Conservation (phyloP, 2,329 filamentous ascomycete species). For the Penicillium decumbens region DNA sequence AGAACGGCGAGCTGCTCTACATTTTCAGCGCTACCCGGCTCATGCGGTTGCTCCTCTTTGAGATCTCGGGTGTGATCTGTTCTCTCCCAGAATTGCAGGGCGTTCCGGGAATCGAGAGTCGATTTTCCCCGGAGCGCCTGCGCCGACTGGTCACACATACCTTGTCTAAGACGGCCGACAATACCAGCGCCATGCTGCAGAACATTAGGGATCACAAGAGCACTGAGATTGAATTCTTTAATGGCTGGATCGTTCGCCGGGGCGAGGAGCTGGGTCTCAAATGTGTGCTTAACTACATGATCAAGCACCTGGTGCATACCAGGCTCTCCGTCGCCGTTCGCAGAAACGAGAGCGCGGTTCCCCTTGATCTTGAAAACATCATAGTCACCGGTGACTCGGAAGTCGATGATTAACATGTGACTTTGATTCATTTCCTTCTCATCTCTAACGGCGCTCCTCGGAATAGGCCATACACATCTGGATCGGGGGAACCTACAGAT, state of each 20-base stretch:
- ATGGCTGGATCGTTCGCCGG: constrained; percentile 76
- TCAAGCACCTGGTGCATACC: constrained; percentile 68
- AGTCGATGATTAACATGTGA: background rate
- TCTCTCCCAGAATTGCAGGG: constrained; percentile 68
- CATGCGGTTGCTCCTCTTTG: constrained; percentile 66
- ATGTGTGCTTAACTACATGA: constrained; percentile 66
- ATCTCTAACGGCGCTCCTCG: background rate
- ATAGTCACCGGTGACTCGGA: constrained; percentile 6
- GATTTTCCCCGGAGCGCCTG: constrained; percentile 59
- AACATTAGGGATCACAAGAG: constrained; percentile 56
- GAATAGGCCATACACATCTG: background rate
- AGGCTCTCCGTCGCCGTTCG: constrained; percentile 52
- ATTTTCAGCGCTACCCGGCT: constrained; percentile 62
- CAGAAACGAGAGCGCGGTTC: constrained; percentile 31
- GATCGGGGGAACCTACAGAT: constrained; percentile 8
- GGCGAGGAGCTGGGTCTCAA: constrained; percentile 69
- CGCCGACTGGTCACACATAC: constrained; percentile 56
- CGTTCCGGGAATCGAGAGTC: constrained; percentile 55
- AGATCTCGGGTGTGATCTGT: constrained; percentile 68
- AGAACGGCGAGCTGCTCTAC: constrained; percentile 65
- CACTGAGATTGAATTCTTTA: constrained; percentile 80
- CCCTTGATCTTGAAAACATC: constrained; percentile 22
- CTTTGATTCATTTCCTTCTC: background rate
- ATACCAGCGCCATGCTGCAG: constrained; percentile 63
- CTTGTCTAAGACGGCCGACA: constrained; percentile 51